Base-by-base conservation (phyloP, 2,329 filamentous ascomycete genomes). In the Penicillium sp. region DNA sequence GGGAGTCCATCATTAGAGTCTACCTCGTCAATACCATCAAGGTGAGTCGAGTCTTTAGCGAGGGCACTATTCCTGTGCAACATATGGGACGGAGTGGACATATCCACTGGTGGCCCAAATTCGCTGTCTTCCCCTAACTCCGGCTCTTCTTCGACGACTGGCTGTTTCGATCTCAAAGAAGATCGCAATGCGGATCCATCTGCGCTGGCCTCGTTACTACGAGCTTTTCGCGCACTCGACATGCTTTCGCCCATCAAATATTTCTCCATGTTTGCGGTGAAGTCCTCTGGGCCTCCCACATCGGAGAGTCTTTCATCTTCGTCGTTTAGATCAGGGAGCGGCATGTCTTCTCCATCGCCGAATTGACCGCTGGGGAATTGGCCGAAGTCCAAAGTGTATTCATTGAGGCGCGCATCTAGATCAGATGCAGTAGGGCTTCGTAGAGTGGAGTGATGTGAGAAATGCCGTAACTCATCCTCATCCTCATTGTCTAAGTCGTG, bases 31-130 rank as follows among this genome's bases (percentile, higher is more conserved):
- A 76, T 74, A 27, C 70, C 68, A 51, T 76, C 73, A 9, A 76
- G 56, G 21, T 72, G 71, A 1, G 70, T 73, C 8, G 64, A 65
- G 44, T 75, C 73, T 47, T 67, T 71, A 0, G 60, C 62, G 2
- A 66, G 52, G 1, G 55, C 63, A 37, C 64, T 66, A 6, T 58
- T 66, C 31, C 73, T 59, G 51, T 70, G 71, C 51, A 77, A 59
- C 9, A 78, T 33, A 58, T 77, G 76, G 19, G 74, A 76, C 5
- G 76, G 76, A 0, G 76, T 78, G 1, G 76, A 78, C 71, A 77
- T 78, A 53, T 78, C 76, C 10, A 76, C 65, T 3, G 76, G 75
- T 10, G 75, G 74, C 2, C 72, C 75, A 43, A 77, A 76, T 63
- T 78, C 75, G 46, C 74, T 78, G 51, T 75, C 71, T 48, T 76